A percentile compares a stretch with the other conserved stretches of the same genome.
Conservation (phyloP, 140 eudicot species). For the Bidens hawaiensis region DNA sequence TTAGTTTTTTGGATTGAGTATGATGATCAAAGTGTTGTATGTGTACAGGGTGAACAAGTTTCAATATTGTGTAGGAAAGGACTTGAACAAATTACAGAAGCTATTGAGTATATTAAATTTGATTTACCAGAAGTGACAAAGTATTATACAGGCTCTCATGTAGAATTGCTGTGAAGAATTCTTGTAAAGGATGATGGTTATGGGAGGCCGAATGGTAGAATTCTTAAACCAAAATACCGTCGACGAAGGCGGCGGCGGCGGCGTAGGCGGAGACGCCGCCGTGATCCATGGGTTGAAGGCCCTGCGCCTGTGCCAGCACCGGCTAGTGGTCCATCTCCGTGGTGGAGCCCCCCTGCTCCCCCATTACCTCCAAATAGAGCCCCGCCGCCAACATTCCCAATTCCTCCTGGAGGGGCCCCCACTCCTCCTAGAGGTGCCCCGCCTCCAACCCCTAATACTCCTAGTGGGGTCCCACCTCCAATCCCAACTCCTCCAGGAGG, state of each 20-base stretch:
- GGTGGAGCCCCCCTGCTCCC: neutral
- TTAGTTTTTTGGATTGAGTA: neutral
- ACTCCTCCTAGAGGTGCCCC: neutral
- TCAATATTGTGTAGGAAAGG: constrained; percentile 33
- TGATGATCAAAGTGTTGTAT: neutral
- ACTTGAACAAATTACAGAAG: constrained; percentile 24
- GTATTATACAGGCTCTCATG: constrained; percentile 8
- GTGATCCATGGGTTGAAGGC: constrained; percentile 6
- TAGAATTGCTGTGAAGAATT: constrained; percentile 15
- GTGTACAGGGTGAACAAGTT: constrained; percentile 42
- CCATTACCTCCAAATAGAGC: neutral
- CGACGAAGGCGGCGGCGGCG: constrained; percentile 23
- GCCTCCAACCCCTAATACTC: neutral
- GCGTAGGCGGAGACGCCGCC: constrained; percentile 22
- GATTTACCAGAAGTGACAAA: constrained; percentile 20
- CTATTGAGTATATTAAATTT: constrained; percentile 21
- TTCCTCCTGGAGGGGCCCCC: too few species aligned
- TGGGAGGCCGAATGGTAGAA: constrained; percentile 21
- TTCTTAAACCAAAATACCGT: constrained; percentile 27
- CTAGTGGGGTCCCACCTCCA: constrained; percentile 1
- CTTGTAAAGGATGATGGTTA: constrained; percentile 22
- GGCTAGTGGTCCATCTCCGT: neutral
- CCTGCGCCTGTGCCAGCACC: constrained; percentile 10
- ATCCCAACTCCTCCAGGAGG: neutral
- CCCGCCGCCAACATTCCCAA: neutral